Conservation (phyloP, 306 rosid species). For the cucumber (Cucumis sativus) region Cucumber_9930_V3 NC_026658.2:17506001-17506500, state of each 20-base stretch:
- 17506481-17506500: too few relatives aligned
- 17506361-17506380: too few relatives aligned
- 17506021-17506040: constrained; percentile 64
- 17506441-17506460: too few relatives aligned
- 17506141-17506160: constrained; percentile 58
- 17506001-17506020: constrained; percentile 37
- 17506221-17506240: background rate
- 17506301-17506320: background rate
- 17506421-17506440: too few relatives aligned
- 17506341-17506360: too few relatives aligned
- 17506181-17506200: background rate
- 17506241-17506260: background rate
- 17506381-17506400: too few relatives aligned
- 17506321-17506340: too few relatives aligned
- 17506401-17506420: too few relatives aligned
- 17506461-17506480: too few relatives aligned
- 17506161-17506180: constrained; percentile 5
- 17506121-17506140: constrained; percentile 78
- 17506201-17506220: background rate
- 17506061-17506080: constrained; percentile 25
- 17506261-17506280: background rate
- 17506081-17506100: background rate
- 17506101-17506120: constrained; percentile 17
- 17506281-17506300: background rate
- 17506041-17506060: constrained; percentile 78